Evolutionary conservation across 331 rosid genomes (phyloP).

Genomic region (Saraca asoca): DNA sequence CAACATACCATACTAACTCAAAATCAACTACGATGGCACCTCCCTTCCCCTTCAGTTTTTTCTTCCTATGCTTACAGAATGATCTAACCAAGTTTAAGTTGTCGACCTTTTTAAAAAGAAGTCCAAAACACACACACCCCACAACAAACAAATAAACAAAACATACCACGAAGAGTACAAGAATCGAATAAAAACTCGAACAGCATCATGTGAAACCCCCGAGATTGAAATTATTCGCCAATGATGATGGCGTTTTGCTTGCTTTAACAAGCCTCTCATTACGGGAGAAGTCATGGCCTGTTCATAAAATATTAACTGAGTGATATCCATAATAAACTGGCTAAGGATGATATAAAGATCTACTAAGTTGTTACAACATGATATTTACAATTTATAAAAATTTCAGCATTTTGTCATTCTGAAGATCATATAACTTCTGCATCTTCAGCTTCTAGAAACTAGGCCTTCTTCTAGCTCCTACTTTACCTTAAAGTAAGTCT

Average conservation of each 20-base stretch:
- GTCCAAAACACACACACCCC: too few species aligned
- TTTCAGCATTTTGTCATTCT: neutral
- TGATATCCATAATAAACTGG: conserved; percentile 2
- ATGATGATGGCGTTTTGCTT: conserved; percentile 36
- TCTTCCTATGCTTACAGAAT: neutral
- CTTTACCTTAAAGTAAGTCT: neutral
- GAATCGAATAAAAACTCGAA: conserved; percentile 73
- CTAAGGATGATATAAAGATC: conserved; percentile 13
- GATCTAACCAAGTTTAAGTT: neutral
- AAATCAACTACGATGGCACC: neutral
- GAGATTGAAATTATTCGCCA: conserved; percentile 52
- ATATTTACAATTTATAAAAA: neutral
- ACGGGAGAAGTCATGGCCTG: conserved; percentile 85
- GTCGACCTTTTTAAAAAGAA: neutral
- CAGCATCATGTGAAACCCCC: conserved; percentile 78
- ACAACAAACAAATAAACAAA: conserved; percentile 3
- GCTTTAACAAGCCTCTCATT: conserved; percentile 57
- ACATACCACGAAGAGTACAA: conserved; percentile 75
- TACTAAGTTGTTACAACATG: neutral
- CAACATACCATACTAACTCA: neutral
- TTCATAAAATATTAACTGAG: conserved; percentile 32
- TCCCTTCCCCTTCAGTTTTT: neutral
- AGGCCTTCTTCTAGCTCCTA: neutral
- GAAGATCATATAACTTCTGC: conserved; percentile 9
- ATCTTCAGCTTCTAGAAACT: neutral